These are phyloP conservation scores for Monocercomonoides exilis DNA, from an alignment of 78 protist genomes.

Conservation along the genomic window DNA sequence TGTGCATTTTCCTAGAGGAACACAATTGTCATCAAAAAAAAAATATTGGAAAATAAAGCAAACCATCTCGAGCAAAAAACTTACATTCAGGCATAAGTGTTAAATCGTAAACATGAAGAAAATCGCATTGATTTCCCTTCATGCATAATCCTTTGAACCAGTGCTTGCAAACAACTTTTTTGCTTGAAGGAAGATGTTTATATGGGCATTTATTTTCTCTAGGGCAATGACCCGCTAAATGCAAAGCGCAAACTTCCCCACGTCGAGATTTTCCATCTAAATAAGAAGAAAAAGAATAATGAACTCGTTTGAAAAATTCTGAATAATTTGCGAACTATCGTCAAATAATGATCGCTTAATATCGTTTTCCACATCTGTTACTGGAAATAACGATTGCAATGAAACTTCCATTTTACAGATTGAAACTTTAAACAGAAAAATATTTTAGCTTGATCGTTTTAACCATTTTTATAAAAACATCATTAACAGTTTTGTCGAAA, in stretches of 20 bases:
- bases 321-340: too few species aligned
- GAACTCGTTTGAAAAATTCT: not conserved
- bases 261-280: not conserved
- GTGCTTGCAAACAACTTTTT: conserved; percentile 71
- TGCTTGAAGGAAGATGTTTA: not conserved
- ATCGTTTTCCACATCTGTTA: not conserved
- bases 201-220: not conserved
- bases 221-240: not conserved
- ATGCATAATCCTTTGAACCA: conserved; percentile 82
- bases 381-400: too few species aligned
- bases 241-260: not conserved
- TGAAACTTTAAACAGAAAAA: too few species aligned
- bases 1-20: conserved; percentile 48
- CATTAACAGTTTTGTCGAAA: too few species aligned
- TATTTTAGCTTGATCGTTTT: too few species aligned
- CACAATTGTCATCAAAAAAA: conserved; percentile 28
- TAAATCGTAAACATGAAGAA: conserved; percentile 70
- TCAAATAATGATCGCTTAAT: not conserved
- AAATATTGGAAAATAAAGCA: not conserved
- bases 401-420: too few species aligned
- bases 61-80: not conserved
- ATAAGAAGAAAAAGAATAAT: not conserved
- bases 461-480: too few species aligned
- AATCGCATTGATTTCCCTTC: conserved; percentile 77
- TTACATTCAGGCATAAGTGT: conserved; percentile 74